Conservation (phyloP, 2,329 filamentous ascomycete genomes). For the Nemania abortiva region DNA sequence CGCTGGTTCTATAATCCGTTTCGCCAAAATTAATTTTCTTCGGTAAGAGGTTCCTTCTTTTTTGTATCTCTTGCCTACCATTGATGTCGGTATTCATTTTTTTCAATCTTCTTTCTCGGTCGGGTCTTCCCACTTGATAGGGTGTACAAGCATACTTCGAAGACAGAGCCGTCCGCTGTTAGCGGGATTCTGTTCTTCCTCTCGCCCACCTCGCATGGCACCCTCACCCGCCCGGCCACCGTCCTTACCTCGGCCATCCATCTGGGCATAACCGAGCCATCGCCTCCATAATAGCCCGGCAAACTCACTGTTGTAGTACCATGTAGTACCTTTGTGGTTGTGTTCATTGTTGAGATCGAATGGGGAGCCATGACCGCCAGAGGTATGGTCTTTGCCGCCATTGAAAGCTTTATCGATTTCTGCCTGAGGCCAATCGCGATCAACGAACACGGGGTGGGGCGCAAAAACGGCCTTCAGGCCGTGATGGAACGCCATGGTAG, state of each 20-base stretch:
- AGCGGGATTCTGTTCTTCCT: constrained; percentile 59
- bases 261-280: constrained; percentile 75
- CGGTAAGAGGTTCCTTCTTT: constrained; percentile 29
- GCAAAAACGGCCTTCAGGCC: constrained; percentile 83
- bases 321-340: constrained; percentile 84
- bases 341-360: constrained; percentile 80
- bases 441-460: constrained; percentile 84
- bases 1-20: constrained; percentile 40
- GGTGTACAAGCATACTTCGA: constrained; percentile 83
- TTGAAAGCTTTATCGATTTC: constrained; percentile 85
- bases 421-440: constrained; percentile 77
- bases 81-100: constrained; percentile 35
- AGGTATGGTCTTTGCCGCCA: constrained; percentile 74
- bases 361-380: constrained; percentile 73
- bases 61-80: constrained; percentile 27
- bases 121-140: constrained; percentile 76
- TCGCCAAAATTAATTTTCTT: constrained; percentile 29
- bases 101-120: constrained; percentile 53
- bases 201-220: constrained; percentile 63
- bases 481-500: constrained; percentile 76
- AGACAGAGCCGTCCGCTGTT: constrained; percentile 79
- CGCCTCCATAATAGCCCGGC: constrained; percentile 81
- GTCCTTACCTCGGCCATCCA: constrained; percentile 62
- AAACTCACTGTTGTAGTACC: constrained; percentile 87
- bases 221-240: constrained; percentile 64